Evolutionary conservation across 2,329 filamentous ascomycete species (phyloP).

Genomic region (Arthroderma uncinatum): DNA sequence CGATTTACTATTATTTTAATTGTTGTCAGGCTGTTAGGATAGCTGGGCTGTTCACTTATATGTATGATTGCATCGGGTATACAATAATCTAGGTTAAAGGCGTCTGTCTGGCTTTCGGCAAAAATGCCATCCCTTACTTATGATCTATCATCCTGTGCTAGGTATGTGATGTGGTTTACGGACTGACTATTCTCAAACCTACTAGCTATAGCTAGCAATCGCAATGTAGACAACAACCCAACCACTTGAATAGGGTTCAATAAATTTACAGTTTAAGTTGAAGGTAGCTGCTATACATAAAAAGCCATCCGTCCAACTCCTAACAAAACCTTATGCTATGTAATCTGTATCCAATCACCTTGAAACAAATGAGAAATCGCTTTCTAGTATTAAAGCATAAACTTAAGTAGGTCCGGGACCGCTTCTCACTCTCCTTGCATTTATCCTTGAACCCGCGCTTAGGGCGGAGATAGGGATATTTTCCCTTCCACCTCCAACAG

Average conservation of each 20-base stretch:
- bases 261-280: background rate
- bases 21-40: background rate
- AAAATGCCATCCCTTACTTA: background rate
- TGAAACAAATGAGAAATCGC: background rate
- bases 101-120: background rate
- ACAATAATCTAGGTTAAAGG: background rate
- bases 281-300: background rate
- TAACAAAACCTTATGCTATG: background rate
- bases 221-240: background rate
- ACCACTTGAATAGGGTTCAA: background rate
- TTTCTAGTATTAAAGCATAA: background rate
- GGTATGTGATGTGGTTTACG: background rate
- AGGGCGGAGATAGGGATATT: slow-evolving; percentile 21
- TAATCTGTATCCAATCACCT: background rate
- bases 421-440: slow-evolving; percentile 24
- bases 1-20: background rate
- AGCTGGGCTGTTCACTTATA: background rate
- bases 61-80: background rate
- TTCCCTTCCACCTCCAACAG: slow-evolving; percentile 33
- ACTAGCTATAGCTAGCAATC: background rate
- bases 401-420: slow-evolving; percentile 14
- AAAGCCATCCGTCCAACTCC: background rate
- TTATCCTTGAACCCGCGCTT: background rate
- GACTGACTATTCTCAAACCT: background rate
- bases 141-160: too few relatives aligned